Evolutionary conservation across 2,329 filamentous ascomycete species (phyloP).

Genomic region (Pseudogymnoascus pannorum): DNA sequence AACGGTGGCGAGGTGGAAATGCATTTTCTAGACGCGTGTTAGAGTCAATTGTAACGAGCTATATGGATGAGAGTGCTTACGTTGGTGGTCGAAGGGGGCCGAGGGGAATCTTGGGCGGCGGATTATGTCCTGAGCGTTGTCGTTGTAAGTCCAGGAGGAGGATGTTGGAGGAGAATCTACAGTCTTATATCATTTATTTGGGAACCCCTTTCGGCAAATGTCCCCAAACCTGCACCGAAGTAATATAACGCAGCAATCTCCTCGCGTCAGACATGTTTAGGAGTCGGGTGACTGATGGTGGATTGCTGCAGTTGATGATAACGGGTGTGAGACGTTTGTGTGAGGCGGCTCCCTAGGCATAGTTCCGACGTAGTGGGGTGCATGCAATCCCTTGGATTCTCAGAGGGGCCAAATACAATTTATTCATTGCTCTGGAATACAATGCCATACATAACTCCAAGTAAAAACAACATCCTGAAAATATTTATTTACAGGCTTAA

Average conservation of each 20-base stretch:
- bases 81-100: not conserved
- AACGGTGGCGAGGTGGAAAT: not conserved
- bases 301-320: constrained; percentile 7
- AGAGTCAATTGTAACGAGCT: not conserved
- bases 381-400: not conserved
- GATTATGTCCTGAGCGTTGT: not conserved
- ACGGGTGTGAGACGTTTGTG: not conserved
- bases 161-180: not conserved
- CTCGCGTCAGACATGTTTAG: not conserved
- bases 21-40: constrained; percentile 6
- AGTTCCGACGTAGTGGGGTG: not conserved
- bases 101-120: not conserved
- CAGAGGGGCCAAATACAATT: not conserved
- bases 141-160: not conserved
- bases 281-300: constrained; percentile 6
- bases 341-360: not conserved
- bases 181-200: not conserved
- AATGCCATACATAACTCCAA: not conserved
- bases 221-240: not conserved
- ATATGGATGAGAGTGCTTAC: not conserved
- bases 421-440: not conserved
- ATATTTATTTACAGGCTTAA: not conserved
- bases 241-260: not conserved
- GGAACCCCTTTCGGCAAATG: not conserved
- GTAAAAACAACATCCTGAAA: not conserved